Conservation (phyloP, 139 green algal genomes). For the Chlorella sp. region DNA sequence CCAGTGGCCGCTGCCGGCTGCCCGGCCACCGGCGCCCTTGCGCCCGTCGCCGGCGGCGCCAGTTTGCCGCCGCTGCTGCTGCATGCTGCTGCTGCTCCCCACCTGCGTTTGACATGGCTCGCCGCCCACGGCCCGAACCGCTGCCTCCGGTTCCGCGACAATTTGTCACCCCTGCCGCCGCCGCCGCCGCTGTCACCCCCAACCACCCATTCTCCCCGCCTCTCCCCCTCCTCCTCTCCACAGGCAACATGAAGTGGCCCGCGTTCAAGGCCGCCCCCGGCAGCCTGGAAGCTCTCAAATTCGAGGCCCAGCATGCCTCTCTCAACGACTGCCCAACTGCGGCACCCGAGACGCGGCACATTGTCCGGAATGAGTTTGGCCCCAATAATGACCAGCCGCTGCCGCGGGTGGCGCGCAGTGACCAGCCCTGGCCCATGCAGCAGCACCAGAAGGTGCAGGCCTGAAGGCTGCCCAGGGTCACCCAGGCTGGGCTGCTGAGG, state of each 20-base stretch:
- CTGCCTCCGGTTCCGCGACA: too few species aligned
- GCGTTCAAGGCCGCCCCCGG: slow-evolving; percentile 9
- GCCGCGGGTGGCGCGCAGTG: neutral
- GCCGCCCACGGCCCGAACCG: too few species aligned
- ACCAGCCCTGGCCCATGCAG: neutral
- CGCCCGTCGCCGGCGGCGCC: too few species aligned
- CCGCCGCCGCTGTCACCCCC: neutral
- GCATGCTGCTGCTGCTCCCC: too few species aligned
- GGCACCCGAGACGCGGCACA: neutral
- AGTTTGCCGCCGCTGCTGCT: too few species aligned
- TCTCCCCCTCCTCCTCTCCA: neutral
- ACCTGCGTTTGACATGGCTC: too few species aligned
- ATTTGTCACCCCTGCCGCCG: too few species aligned
- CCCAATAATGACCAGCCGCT: neutral
- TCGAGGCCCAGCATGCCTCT: neutral
- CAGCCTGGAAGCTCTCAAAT: neutral
- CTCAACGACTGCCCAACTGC: neutral
- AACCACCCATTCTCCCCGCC: neutral
- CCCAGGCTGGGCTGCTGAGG: neutral
- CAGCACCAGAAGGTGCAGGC: neutral
- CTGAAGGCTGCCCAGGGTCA: neutral
- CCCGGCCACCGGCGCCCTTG: too few species aligned
- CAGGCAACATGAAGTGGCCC: slow-evolving; percentile 3
- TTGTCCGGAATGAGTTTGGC: neutral
- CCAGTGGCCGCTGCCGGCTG: too few species aligned